Percentiles rank a stretch among this genome's conserved stretches.
Conservation (phyloP, 2,329 filamentous ascomycete genomes). For the Aphanocladium album region DNA sequence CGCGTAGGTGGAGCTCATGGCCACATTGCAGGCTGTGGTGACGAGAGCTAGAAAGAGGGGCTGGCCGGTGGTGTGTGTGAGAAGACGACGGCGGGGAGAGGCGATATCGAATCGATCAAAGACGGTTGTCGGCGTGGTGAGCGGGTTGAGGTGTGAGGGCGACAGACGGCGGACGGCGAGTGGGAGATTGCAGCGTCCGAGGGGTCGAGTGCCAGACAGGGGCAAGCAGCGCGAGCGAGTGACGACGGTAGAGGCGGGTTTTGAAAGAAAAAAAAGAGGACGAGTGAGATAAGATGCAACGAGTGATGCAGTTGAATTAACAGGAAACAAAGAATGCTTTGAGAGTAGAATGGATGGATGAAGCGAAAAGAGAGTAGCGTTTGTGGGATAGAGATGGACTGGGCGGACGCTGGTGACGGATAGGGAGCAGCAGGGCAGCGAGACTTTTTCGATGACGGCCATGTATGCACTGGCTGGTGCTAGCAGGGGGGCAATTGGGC, state of each 20-base stretch:
- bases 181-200: not conserved
- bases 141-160: not conserved
- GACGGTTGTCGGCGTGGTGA: not conserved
- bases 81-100: not conserved
- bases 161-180: not conserved
- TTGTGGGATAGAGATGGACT: not conserved
- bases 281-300: not conserved
- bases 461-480: not conserved
- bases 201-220: slow-evolving; percentile 5
- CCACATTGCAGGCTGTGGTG: slow-evolving; percentile 23
- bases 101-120: not conserved
- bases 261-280: not conserved
- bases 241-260: not conserved
- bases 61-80: too few species aligned
- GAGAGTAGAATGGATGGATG: not conserved
- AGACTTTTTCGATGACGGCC: slow-evolving; percentile 5
- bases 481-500: too few species aligned
- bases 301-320: not conserved
- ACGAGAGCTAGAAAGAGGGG: too few species aligned
- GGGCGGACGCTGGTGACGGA: not conserved
- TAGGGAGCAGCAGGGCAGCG: not conserved
- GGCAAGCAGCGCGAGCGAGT: not conserved
- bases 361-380: not conserved
- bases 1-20: slow-evolving; percentile 31
- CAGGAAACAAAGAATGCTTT: not conserved